These are phyloP conservation scores for Marasmius sp. DNA, from an alignment of 1,284 basidiomycete species.

Conservation along the genomic window DNA sequence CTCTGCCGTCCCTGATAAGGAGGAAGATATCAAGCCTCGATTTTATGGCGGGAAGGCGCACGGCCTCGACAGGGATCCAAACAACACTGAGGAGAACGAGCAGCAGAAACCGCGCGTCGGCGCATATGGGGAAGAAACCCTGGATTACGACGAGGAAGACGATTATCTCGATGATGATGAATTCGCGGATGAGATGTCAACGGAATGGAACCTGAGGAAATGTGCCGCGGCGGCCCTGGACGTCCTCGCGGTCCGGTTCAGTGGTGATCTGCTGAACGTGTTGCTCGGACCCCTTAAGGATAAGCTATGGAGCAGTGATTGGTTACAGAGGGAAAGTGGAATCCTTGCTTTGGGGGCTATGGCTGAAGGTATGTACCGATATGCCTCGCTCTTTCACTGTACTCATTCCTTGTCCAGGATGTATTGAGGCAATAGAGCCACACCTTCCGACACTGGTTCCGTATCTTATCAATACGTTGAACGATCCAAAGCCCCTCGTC, in stretches of 20 bases:
- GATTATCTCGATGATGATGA: constrained; percentile 88
- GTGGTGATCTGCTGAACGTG: constrained; percentile 84
- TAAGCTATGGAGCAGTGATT: constrained; percentile 91
- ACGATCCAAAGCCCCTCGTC: constrained; percentile 94
- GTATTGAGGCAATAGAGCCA: constrained; percentile 93
- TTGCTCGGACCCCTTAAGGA: constrained; percentile 90
- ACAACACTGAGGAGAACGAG: constrained; percentile 44
- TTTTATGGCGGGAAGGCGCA: constrained; percentile 88
- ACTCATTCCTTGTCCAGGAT: constrained; percentile 55
- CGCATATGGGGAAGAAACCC: constrained; percentile 71
- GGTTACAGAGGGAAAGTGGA: constrained; percentile 94
- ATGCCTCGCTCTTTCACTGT: not conserved
- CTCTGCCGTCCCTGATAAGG: constrained; percentile 88
- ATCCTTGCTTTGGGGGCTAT: constrained; percentile 97
- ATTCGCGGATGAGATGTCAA: constrained; percentile 95
- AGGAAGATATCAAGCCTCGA: constrained; percentile 94
- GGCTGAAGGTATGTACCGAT: constrained; percentile 78
- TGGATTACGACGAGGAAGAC: constrained; percentile 79
- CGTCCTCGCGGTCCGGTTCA: constrained; percentile 93
- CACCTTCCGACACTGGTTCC: constrained; percentile 92
- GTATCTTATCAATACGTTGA: constrained; percentile 88
- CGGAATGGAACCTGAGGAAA: constrained; percentile 98
- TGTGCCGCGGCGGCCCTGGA: constrained; percentile 98
- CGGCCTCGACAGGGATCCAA: constrained; percentile 73
- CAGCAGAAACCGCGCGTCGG: constrained; percentile 52